A percentile compares a stretch with the other conserved stretches of the same genome.
Evolutionary conservation across 2,329 filamentous ascomycete genomes (phyloP).

Genomic region (Hansfordia pulvinata): DNA sequence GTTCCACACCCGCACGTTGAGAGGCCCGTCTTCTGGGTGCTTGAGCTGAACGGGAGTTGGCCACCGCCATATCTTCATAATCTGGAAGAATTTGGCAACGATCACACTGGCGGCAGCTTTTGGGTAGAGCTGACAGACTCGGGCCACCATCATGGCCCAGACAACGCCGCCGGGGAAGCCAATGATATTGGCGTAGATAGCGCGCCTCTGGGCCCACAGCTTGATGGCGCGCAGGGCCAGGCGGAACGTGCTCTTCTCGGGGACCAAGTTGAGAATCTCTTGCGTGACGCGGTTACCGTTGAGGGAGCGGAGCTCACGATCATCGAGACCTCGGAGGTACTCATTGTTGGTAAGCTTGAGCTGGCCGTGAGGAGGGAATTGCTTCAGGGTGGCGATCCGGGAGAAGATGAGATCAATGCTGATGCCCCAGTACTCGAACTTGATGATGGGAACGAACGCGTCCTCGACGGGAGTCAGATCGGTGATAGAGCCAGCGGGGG

Average conservation of each 20-base stretch:
- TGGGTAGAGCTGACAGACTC: slow-evolving; percentile 92
- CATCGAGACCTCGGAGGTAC: slow-evolving; percentile 73
- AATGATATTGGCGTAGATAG: slow-evolving; percentile 91
- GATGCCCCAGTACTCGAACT: slow-evolving; percentile 81
- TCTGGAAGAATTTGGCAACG: slow-evolving; percentile 85
- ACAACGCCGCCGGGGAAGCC: slow-evolving; percentile 94
- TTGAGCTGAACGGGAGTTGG: slow-evolving; percentile 88
- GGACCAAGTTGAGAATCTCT: slow-evolving; percentile 79
- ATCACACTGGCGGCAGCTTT: slow-evolving; percentile 81
- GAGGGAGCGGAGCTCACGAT: slow-evolving; percentile 74
- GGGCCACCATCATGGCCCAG: slow-evolving; percentile 94
- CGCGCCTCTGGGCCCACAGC: slow-evolving; percentile 85
- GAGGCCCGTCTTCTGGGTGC: slow-evolving; percentile 65
- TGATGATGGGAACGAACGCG: slow-evolving; percentile 94
- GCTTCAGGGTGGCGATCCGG: slow-evolving; percentile 53
- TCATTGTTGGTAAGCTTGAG: slow-evolving; percentile 72
- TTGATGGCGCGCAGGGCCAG: slow-evolving; percentile 86
- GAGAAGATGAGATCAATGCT: slow-evolving; percentile 92
- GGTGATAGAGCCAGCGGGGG: slow-evolving; percentile 64
- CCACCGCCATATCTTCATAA: slow-evolving; percentile 88
- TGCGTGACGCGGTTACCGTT: slow-evolving; percentile 93
- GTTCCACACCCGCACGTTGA: slow-evolving; percentile 87
- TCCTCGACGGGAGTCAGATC: slow-evolving; percentile 78
- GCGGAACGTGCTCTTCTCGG: slow-evolving; percentile 80
- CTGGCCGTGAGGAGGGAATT: slow-evolving; percentile 53